Evolutionary conservation across 768 basidiomycete species (phyloP), one percentile per base, ranked within the genome.

Genomic region (Agaricus subrufescens): DNA sequence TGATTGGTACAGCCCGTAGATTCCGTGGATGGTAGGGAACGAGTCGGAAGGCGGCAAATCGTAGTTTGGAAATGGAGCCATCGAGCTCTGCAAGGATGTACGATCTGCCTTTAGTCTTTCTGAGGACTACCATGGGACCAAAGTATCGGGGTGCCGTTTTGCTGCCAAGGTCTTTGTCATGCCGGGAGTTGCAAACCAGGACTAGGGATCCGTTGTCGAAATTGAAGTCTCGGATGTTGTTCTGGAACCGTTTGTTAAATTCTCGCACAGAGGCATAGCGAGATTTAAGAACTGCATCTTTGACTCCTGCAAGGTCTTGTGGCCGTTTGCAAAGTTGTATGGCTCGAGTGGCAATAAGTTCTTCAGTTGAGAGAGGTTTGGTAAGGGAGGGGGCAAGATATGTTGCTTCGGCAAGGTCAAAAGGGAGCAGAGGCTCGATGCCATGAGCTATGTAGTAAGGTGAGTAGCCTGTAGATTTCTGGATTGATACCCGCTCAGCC

Each of bases 371-470:
- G 10, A 71, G 14, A 0, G 44, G 46, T 7, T 45, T 29, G 4
- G 27, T 12, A 37, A 53, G 45, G 3, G 48, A 11, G 46, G 58
- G 23, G 30, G 54, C 26, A 2, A 65, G 54, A 43, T 55, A 60
- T 31, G 59, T 65, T 1, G 60, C 58, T 51, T 69, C 61, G 71
- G 19, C 19, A 1, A 19, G 19, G 19, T 19, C 19, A 19, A 19
- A 19, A 19, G 19, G 19, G 19, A 19, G 56, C 3, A 73, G 12
- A 0, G 75, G 73, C 31, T 75, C 65, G 1, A 68, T 59, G 0
- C 74, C 70, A 29, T 69, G 66, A 0, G 66, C 69, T 40, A 71
- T 58, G 44, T 66, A 72, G 52, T 66, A 74, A 0, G 73, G 73
- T 6, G 69, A 73, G 60, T 65, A 69, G 1, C 75, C 74, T 0